Base-by-base conservation (phyloP, 441 rosid genomes). In the Adansonia gregorii region DNA sequence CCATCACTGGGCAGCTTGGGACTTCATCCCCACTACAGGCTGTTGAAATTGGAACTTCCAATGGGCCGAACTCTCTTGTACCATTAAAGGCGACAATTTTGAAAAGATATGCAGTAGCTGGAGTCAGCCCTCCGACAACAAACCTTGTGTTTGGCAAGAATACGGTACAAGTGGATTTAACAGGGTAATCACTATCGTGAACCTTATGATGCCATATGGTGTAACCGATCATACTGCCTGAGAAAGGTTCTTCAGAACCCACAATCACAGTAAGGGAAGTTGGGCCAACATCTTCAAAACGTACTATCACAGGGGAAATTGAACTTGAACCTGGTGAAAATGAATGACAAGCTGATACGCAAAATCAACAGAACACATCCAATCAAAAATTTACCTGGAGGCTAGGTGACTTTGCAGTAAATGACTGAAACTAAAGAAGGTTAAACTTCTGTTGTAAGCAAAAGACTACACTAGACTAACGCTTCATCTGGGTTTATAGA, bases 261-360 rank as follows among this genome's bases (percentile, higher is more conserved):
- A 94, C 82, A 79, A 87, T 85, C 78, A 92, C 86, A 45, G 86
- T 78, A 68, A 92, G 81, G 24, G 97, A 90, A 73, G 92, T 92
- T 72, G 90, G 83, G 64, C 60, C 60, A 31, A 89, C 83, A 76
- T 90, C 93, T 86, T 91, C 97, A 78, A 93, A 87, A 75, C 81
- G 86, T 58, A 92, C 77, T 39, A 70, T 72, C 67, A 61, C 65
- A 67, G 86, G 80, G 81, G 82, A 68, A 56, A 72, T 80, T 2
- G 63, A 51, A 59, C 75, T 80, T 80, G 87, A 76, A 75, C 79
- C 90, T 87, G 88, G 73, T 76, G 60, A 66, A 15, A 67, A 43
- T 5, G 7, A 63, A 56, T 6, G 75, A 6, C 49, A 48, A 67
- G 43, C 4, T 45, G n/a, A 51, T 17, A 76, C 24, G 17, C 4